Evolutionary conservation across 305 asterid species (phyloP), one percentile per base, ranked within the genome.

Genomic region (Fraxinus dipetala): DNA sequence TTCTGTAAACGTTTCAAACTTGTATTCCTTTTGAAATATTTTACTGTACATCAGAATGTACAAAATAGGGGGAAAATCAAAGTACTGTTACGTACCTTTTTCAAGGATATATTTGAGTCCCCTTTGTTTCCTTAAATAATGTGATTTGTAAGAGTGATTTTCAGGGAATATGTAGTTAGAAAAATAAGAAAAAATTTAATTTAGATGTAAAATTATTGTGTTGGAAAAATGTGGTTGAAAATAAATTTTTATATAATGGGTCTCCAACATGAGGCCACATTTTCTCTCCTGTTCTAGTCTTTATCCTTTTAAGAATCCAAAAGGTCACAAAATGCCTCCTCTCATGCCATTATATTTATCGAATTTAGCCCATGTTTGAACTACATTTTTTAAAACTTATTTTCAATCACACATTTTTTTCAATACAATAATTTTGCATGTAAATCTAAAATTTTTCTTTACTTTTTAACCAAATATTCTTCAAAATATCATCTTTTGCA

Each of bases 301-400:
- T 30, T 70, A 82, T 30, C 84, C 74, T 77, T 13, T 75, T 59
- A 65, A 61, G 82, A 84, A 40, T 79, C 34, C 80, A 11, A 81
- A 81, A 40, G 84, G 84, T 63, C 80, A 72, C 28, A 13, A 78
- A 61, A 26, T 65, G 1, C 20, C 18, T 5, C 20, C 20, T 16
- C 59, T 48, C 22, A 16, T 1, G 20, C 22, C 22, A 16, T 51
- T 51, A 51, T 51, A 1, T 5, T 4, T 4, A 16, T 14, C 2
- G 8, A 51, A 51, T 0, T 51, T 51, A 4, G 61, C 1, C 22
- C 7, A 2, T 4, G 2, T n/a, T 4, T 16, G 2, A 51, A n/a
- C 22, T 51, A 18, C 2, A 16, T 51, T 51, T 0, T 1, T 48
- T 16, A 51, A 16, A 51, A 16, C 0, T 16, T 4, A 51, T 16